Conservation (phyloP, 2,329 filamentous ascomycete genomes). For the Myrmaecium sp. region DNA sequence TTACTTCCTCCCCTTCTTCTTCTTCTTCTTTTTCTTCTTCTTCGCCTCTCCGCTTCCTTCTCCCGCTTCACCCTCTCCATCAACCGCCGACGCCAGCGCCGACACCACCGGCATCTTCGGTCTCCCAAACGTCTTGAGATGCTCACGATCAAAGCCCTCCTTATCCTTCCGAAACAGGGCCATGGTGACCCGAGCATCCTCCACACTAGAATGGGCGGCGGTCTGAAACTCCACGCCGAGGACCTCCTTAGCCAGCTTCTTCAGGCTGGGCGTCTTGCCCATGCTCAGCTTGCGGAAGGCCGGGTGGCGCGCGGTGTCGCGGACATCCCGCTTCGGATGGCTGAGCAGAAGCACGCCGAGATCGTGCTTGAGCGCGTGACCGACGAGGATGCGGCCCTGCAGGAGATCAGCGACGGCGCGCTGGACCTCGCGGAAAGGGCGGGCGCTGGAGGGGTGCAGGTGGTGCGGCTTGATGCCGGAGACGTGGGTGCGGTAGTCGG, state of each 20-base stretch:
- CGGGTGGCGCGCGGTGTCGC: conserved; percentile 68
- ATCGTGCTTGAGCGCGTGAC: conserved; percentile 71
- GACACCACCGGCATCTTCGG: conserved; percentile 5
- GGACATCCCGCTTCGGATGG: conserved; percentile 60
- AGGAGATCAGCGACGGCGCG: conserved; percentile 51
- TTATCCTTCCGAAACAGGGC: conserved; percentile 72
- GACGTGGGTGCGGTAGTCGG: conserved; percentile 77
- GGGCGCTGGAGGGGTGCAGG: conserved; percentile 37
- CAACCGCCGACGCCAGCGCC: conserved; percentile 10
- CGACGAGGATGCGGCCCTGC: conserved; percentile 55
- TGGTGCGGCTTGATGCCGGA: conserved; percentile 65
- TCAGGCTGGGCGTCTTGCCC: conserved; percentile 54
- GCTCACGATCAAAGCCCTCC: conserved; percentile 67
- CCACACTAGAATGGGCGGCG: conserved; percentile 43
- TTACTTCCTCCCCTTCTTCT: conserved; percentile 9
- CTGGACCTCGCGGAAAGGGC: conserved; percentile 60
- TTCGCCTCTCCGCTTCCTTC: conserved; percentile 6
- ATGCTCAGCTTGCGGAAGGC: conserved; percentile 53
- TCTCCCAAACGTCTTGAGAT: conserved; percentile 42
- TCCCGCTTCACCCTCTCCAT: conserved; percentile 4
- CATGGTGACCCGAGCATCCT: conserved; percentile 83
- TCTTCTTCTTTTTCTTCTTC: conserved; percentile 4
- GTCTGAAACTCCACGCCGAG: conserved; percentile 43
- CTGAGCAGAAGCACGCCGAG: conserved; percentile 56
- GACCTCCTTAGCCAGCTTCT: conserved; percentile 38